phyloP scores from a whole-genome alignment of 164 flowering plant species.

The Magnolia kwangsiensis region DNA sequence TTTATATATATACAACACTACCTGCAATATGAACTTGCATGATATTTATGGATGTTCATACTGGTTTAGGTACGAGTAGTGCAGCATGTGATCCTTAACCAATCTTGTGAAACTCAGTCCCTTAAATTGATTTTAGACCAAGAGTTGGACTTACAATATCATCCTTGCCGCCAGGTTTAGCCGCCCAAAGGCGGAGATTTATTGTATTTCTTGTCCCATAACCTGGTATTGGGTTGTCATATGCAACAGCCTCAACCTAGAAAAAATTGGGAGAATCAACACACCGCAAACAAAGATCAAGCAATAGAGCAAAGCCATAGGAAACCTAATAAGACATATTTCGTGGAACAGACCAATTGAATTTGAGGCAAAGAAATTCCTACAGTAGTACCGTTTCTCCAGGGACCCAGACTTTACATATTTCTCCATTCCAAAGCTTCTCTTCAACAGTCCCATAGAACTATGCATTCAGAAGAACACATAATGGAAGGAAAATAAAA shows the following conservation, averaged over 20 bases:
- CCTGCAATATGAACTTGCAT: no score
- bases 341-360: background rate
- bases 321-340: background rate
- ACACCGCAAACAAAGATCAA: background rate
- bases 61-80: no score
- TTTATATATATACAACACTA: no score
- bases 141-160: slow-evolving; percentile 37
- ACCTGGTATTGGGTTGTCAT: slow-evolving; percentile 68
- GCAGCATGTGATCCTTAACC: no score
- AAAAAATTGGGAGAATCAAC: slow-evolving; percentile 3
- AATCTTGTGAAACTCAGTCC: no score
- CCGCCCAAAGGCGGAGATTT: slow-evolving; percentile 63
- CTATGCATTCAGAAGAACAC: slow-evolving; percentile 23
- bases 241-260: slow-evolving; percentile 63
- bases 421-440: slow-evolving; percentile 38
- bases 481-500: slow-evolving; percentile 1
- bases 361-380: background rate
- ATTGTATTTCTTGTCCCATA: slow-evolving; percentile 55
- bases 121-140: no score
- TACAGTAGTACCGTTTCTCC: slow-evolving; percentile 40
- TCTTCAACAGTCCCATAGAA: slow-evolving; percentile 58
- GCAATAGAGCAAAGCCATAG: background rate
- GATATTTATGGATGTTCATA: no score
- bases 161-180: slow-evolving; percentile 50
- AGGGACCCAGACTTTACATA: slow-evolving; percentile 49